A percentile compares a stretch with the other conserved stretches of the same genome.
Conservation (phyloP, 805 yeast genomes). For the Saturnispora silvae region DNA sequence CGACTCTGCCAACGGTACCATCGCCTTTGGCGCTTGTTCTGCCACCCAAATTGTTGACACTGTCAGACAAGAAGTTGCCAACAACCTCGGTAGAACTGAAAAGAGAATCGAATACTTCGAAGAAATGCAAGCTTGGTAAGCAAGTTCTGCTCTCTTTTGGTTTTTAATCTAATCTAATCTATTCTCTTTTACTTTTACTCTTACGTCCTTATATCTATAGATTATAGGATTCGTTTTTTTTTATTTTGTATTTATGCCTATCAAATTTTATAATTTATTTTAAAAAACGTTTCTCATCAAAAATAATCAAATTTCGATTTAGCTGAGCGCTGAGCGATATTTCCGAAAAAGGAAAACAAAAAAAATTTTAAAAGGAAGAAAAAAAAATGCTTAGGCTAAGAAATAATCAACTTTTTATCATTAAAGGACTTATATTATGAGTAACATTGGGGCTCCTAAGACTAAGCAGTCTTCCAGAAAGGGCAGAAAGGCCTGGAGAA, state of each 20-base stretch:
- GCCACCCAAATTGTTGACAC: slow-evolving; percentile 32
- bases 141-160: no score
- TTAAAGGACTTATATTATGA: slow-evolving; percentile 15
- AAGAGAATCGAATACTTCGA: slow-evolving; percentile 25
- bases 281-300: neutral
- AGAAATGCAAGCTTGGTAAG: slow-evolving; percentile 28
- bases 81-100: slow-evolving; percentile 9
- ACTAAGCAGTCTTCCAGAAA: slow-evolving; percentile 75
- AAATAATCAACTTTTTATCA: slow-evolving; percentile 2
- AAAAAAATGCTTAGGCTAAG: neutral
- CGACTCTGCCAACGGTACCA: slow-evolving; percentile 27
- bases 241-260: no score
- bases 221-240: neutral
- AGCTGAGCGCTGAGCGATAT: neutral
- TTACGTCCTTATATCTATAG: no score
- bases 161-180: no score
- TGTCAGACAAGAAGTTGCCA: slow-evolving; percentile 19
- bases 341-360: neutral
- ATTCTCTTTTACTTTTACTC: no score
- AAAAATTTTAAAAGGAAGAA: neutral
- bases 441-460: slow-evolving; percentile 37
- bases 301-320: neutral
- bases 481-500: slow-evolving; percentile 89
- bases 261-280: no score
- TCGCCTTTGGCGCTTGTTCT: slow-evolving; percentile 41